A percentile compares a stretch with the other conserved stretches of the same genome.
Evolutionary conservation across 768 basidiomycete genomes (phyloP).

Genomic region (Coprinopsis strossmayeri): DNA sequence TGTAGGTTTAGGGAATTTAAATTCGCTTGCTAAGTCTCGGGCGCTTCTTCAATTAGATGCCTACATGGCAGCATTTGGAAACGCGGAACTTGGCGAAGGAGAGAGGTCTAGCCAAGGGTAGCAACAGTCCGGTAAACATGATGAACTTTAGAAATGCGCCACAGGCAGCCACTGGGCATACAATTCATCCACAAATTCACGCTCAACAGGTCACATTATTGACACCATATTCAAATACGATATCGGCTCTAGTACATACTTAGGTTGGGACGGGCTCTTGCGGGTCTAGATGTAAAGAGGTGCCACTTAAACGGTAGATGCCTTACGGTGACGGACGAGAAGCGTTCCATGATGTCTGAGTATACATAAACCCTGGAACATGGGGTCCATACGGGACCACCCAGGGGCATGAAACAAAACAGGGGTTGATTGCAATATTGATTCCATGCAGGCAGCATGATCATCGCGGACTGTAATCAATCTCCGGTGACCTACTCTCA

Average conservation of each 20-base stretch:
- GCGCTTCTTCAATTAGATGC: neutral
- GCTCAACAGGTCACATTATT: neutral
- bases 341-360: neutral
- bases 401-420: neutral
- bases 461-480: neutral
- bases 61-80: neutral
- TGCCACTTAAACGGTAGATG: no score
- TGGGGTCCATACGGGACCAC: no score
- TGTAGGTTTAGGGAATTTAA: no score
- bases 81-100: neutral
- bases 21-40: no score
- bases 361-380: neutral
- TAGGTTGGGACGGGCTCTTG: neutral
- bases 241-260: neutral
- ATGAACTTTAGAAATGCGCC: neutral
- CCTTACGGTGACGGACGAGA: no score
- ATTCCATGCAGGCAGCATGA: neutral
- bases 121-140: neutral
- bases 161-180: neutral
- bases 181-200: neutral
- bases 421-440: neutral
- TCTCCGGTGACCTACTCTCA: neutral
- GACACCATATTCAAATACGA: neutral
- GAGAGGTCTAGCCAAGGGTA: neutral
- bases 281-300: neutral